Conservation (phyloP, 129 eudicot species). For the Smallanthus sonchifolius region DNA sequence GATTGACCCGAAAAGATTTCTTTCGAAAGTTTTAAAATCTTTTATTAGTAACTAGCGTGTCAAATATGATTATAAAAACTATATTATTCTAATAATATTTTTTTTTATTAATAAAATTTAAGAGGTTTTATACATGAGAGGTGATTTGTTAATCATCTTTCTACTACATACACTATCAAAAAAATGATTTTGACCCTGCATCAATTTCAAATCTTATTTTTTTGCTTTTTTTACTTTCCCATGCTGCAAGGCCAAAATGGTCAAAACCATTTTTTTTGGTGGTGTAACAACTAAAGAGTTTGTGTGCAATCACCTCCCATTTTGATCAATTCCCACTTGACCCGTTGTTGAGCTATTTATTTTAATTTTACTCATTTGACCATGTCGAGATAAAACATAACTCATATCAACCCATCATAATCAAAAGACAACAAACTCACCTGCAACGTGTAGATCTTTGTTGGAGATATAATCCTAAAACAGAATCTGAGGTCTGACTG, state of each 20-base stretch:
- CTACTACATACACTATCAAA: not conserved
- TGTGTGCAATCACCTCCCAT: not conserved
- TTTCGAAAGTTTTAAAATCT: not conserved
- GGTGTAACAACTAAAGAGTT: not conserved
- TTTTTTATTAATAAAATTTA: not conserved
- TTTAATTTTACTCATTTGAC: not conserved
- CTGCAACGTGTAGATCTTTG: constrained; percentile 89
- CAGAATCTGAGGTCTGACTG: constrained; percentile 90
- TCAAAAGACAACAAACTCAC: constrained; percentile 25
- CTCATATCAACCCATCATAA: not conserved
- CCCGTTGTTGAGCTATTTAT: not conserved
- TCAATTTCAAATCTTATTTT: not conserved
- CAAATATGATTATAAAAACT: not conserved
- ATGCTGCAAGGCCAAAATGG: not conserved
- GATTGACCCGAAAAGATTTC: not conserved
- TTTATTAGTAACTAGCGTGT: not conserved
- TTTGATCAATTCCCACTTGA: not conserved
- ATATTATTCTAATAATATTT: not conserved
- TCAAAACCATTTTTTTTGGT: not conserved
- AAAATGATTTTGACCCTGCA: not conserved
- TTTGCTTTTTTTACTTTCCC: not conserved
- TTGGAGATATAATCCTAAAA: constrained; percentile 91
- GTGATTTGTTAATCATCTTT: not conserved
- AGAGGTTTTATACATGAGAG: not conserved
- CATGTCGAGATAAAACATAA: not conserved